Conservation (phyloP, 495 filamentous ascomycete genomes). For the Aspergillus ostianus region DNA sequence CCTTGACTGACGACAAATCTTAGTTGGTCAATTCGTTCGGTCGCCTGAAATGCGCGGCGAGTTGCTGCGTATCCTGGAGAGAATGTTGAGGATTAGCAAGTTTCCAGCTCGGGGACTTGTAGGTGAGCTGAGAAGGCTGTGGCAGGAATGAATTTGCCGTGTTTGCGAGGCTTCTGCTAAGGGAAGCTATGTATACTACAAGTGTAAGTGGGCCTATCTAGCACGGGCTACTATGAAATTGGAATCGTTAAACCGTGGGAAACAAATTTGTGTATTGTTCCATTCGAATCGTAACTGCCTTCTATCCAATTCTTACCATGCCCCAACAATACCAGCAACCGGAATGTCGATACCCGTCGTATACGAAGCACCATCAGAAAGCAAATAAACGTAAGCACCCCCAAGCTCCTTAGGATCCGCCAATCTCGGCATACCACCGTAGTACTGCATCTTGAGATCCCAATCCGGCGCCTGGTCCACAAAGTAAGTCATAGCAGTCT, state of each 20-base stretch:
- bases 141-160: conserved; percentile 2
- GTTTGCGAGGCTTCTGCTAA: no score
- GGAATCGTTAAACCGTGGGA: no score
- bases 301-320: conserved; percentile 23
- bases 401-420: conserved; percentile 30
- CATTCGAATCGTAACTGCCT: not conserved
- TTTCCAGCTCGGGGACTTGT: conserved; percentile 11
- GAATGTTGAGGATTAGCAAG: conserved; percentile 12
- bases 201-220: no score
- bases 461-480: conserved; percentile 15
- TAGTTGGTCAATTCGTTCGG: conserved; percentile 14
- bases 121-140: conserved; percentile 9
- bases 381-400: conserved; percentile 29
- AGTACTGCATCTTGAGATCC: conserved; percentile 35
- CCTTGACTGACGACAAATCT: not conserved
- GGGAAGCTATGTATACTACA: no score
- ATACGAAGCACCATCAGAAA: conserved; percentile 26
- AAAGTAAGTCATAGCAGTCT: conserved; percentile 19
- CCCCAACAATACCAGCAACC: conserved; percentile 37
- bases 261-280: no score
- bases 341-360: conserved; percentile 34
- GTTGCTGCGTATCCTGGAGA: conserved; percentile 8
- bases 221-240: no score
- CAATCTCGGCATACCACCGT: conserved; percentile 34
- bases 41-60: conserved; percentile 7